phyloP scores from a whole-genome alignment of 805 yeast species.

The Candida insectorum region DNA sequence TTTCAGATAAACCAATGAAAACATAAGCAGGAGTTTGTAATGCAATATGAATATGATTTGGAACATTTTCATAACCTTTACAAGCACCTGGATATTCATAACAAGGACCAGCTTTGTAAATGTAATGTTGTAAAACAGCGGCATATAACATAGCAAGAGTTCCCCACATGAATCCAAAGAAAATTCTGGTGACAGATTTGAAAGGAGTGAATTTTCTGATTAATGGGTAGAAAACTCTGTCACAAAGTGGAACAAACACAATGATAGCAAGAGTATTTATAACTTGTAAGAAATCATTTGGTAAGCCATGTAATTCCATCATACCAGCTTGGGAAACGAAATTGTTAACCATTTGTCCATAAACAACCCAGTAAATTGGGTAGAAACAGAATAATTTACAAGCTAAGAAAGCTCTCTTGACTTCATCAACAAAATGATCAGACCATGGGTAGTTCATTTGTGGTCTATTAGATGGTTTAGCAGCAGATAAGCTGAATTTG shows the following conservation, averaged over 20 bases:
- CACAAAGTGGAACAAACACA: conserved; percentile 72
- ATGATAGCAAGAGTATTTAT: conserved; percentile 74
- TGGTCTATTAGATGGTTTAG: conserved; percentile 56
- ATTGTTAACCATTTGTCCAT: conserved; percentile 68
- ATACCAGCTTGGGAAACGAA: conserved; percentile 72
- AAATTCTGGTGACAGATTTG: conserved; percentile 70
- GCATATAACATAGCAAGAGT: conserved; percentile 69
- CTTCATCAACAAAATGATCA: conserved; percentile 73
- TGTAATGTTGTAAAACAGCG: conserved; percentile 67
- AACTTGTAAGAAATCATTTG: conserved; percentile 76
- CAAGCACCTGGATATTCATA: conserved; percentile 60
- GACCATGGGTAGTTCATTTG: conserved; percentile 53
- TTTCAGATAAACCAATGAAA: conserved; percentile 71
- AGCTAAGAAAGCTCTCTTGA: conserved; percentile 59
- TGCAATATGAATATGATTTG: conserved; percentile 63
- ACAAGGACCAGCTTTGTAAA: conserved; percentile 73
- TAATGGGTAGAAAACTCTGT: conserved; percentile 50
- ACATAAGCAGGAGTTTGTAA: conserved; percentile 72
- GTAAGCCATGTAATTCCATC: conserved; percentile 73
- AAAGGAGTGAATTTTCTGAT: conserved; percentile 47
- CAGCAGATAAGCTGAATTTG: conserved; percentile 48
- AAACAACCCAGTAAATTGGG: conserved; percentile 73
- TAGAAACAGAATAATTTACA: conserved; percentile 71
- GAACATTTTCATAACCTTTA: conserved; percentile 26
- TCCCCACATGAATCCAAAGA: conserved; percentile 66